A percentile compares a stretch with the other conserved stretches of the same genome.
phyloP scores from a whole-genome alignment of 345 rosid species.

The Fremontodendron californicum region DNA sequence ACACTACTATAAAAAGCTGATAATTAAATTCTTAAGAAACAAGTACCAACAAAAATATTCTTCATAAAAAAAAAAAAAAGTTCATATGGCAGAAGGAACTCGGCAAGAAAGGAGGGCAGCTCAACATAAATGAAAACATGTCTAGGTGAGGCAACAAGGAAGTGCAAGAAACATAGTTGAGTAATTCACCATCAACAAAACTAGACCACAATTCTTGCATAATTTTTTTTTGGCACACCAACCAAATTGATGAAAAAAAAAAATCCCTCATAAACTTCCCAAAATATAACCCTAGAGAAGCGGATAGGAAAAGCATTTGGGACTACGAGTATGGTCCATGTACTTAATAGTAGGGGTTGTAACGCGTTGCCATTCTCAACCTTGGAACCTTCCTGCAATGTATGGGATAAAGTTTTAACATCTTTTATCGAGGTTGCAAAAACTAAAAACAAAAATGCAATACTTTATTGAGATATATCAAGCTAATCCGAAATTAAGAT shows the following conservation, averaged over 20 bases:
- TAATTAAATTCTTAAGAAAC: neutral
- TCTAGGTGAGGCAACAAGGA: neutral
- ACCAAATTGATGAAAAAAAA: neutral
- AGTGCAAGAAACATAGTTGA: slow-evolving; percentile 8
- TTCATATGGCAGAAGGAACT: neutral
- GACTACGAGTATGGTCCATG: neutral
- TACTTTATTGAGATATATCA: neutral
- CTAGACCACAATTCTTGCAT: slow-evolving; percentile 3
- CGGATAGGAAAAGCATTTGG: neutral
- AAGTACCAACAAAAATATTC: neutral
- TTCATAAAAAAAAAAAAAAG: neutral
- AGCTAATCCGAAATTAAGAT: neutral
- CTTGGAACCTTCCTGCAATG: slow-evolving; percentile 61
- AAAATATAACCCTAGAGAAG: slow-evolving; percentile 3
- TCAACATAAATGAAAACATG: neutral
- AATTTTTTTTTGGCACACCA: neutral
- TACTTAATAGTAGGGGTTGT: slow-evolving; percentile 56
- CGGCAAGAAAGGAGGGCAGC: neutral
- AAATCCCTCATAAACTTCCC: neutral
- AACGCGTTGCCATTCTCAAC: slow-evolving; percentile 58
- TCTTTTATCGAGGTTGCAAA: neutral
- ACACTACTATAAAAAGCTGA: neutral
- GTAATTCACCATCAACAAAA: neutral
- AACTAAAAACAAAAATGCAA: neutral
- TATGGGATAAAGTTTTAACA: neutral